A percentile compares a stretch with the other conserved stretches of the same genome.
These are phyloP conservation scores for Candida hungchunana DNA, from an alignment of 805 yeast genomes.

Conservation along the genomic window DNA sequence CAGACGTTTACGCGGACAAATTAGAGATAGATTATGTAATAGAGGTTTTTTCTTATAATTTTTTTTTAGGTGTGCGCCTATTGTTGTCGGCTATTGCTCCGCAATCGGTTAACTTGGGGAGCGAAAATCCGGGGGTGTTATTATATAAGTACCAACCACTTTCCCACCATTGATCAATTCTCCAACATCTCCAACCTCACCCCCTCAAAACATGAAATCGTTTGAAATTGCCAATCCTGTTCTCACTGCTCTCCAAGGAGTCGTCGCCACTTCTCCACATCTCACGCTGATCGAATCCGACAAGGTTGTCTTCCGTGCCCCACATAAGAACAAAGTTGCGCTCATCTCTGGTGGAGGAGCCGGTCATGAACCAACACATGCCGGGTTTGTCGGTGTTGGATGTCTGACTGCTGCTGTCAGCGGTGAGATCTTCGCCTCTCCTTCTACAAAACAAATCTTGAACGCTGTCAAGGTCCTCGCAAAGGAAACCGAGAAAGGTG, in stretches of 20 bases:
- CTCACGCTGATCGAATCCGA: slow-evolving; percentile 34
- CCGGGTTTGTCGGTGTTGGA: slow-evolving; percentile 86
- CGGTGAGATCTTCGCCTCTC: slow-evolving; percentile 92
- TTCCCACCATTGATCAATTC: neutral
- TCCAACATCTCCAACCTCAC: too few species aligned
- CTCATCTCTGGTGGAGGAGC: slow-evolving; percentile 90
- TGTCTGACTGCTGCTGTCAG: slow-evolving; percentile 82
- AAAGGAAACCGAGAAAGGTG: slow-evolving; percentile 49
- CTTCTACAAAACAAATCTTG: slow-evolving; percentile 85
- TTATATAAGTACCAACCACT: neutral
- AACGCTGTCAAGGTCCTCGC: slow-evolving; percentile 47
- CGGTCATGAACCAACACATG: slow-evolving; percentile 95
- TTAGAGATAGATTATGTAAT: neutral
- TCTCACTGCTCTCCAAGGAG: slow-evolving; percentile 33
- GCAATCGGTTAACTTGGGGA: neutral
- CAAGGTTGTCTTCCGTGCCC: slow-evolving; percentile 33
- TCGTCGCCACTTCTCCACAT: slow-evolving; percentile 35
- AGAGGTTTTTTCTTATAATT: neutral
- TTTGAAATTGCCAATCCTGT: slow-evolving; percentile 38
- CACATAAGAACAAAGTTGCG: slow-evolving; percentile 47
- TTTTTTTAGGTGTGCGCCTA: neutral
- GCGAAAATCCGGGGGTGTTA: neutral
- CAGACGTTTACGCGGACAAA: slow-evolving; percentile 13
- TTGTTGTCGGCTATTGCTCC: neutral
- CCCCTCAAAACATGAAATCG: too few species aligned